Evolutionary conservation across 225 moss, liverwort and hornwort species (phyloP).

Genomic region (Asterella californica): DNA sequence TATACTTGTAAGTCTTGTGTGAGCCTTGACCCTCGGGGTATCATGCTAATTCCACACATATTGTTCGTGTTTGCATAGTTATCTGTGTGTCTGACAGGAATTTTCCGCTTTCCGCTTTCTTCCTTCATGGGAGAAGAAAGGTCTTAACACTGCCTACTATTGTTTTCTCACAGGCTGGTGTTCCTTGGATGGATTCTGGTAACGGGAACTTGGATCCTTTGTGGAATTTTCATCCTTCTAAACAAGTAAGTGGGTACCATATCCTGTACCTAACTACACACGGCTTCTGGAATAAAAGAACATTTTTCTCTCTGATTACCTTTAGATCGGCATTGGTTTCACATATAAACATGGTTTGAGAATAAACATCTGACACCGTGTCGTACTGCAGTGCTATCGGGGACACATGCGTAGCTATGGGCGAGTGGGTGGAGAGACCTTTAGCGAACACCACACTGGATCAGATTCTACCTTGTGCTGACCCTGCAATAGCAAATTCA

Average conservation of each 20-base stretch:
- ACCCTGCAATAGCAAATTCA: constrained; percentile 37
- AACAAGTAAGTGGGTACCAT: constrained; percentile 41
- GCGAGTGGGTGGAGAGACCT: constrained; percentile 53
- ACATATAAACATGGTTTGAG: neutral
- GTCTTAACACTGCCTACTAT: neutral
- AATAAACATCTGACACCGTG: too few relatives aligned
- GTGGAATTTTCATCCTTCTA: constrained; percentile 50
- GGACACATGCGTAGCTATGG: constrained; percentile 63
- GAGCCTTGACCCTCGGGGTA: neutral
- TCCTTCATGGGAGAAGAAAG: too few relatives aligned
- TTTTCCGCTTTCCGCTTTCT: too few relatives aligned
- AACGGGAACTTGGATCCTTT: constrained; percentile 57
- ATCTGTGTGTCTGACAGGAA: too few relatives aligned
- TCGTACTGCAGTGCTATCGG: constrained; percentile 47
- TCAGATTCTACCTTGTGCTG: constrained; percentile 51
- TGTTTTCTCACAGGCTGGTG: constrained; percentile 38
- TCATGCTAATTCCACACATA: neutral
- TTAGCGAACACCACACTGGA: constrained; percentile 48
- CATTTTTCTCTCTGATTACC: neutral
- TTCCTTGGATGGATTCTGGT: constrained; percentile 61
- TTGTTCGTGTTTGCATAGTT: too few relatives aligned
- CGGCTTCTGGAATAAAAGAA: too few relatives aligned
- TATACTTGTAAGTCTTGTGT: constrained; percentile 46
- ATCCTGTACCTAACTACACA: neutral
- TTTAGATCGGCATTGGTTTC: neutral